These are phyloP conservation scores for Linnemannia schmuckeri DNA, from an alignment of 192 early-diverging fungal species.

Conservation along the genomic window DNA sequence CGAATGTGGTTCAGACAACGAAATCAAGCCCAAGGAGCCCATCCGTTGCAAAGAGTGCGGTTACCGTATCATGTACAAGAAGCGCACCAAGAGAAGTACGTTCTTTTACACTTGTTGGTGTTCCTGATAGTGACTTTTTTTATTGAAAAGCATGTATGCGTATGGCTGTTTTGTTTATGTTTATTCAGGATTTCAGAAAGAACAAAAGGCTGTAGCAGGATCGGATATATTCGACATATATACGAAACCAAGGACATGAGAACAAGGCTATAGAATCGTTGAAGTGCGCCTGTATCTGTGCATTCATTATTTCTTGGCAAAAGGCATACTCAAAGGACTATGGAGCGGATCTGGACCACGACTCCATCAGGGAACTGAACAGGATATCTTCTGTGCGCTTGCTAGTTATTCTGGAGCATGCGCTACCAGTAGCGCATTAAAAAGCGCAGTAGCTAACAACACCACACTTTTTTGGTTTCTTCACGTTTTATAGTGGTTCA, in stretches of 20 bases:
- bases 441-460: not conserved
- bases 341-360: not conserved
- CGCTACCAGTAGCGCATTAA: not conserved
- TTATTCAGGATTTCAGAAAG: not conserved
- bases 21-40: slow-evolving; percentile 93
- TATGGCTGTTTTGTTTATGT: not conserved
- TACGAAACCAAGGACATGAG: not conserved
- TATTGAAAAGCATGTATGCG: not conserved
- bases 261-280: not conserved
- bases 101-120: slow-evolving; percentile 9
- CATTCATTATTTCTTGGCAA: not conserved
- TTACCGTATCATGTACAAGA: slow-evolving; percentile 97
- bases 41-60: slow-evolving; percentile 98
- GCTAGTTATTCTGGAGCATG: not conserved
- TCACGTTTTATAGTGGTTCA: slow-evolving; percentile 82
- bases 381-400: not conserved
- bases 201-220: not conserved
- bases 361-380: not conserved
- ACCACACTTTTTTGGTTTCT: not conserved
- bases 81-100: slow-evolving; percentile 93
- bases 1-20: slow-evolving; percentile 91
- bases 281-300: not conserved
- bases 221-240: not conserved
- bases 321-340: not conserved
- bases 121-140: not conserved